A percentile compares a stretch with the other conserved stretches of the same genome.
phyloP scores from a whole-genome alignment of 805 yeast genomes.

The Saturnispora gosingensis region DNA sequence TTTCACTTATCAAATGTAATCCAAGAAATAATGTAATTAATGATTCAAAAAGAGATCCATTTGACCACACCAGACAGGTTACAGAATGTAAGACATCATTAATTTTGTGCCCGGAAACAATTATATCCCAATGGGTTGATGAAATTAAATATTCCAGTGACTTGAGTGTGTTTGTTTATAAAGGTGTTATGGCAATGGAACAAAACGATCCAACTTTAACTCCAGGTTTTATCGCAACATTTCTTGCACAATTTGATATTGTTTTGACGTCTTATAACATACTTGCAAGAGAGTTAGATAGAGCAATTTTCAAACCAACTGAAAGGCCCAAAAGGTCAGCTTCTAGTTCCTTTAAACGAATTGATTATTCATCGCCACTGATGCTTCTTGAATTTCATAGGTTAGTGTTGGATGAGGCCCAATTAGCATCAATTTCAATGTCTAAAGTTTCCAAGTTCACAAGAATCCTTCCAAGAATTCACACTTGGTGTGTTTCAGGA shows the following conservation, averaged over 20 bases:
- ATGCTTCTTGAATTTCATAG: slow-evolving; percentile 82
- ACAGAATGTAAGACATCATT: slow-evolving; percentile 59
- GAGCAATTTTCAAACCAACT: slow-evolving; percentile 63
- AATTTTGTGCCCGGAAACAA: slow-evolving; percentile 79
- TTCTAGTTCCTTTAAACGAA: slow-evolving; percentile 23
- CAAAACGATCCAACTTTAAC: slow-evolving; percentile 14
- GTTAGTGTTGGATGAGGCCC: slow-evolving; percentile 87
- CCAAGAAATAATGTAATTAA: slow-evolving; percentile 33
- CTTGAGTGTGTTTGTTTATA: slow-evolving; percentile 53
- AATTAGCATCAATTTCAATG: slow-evolving; percentile 70
- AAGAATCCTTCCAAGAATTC: slow-evolving; percentile 67
- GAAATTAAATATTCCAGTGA: slow-evolving; percentile 53
- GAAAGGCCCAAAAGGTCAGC: slow-evolving; percentile 38
- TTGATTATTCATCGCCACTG: slow-evolving; percentile 71
- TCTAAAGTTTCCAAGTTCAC: slow-evolving; percentile 78
- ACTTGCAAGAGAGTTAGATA: slow-evolving; percentile 66
- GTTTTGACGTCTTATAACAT: slow-evolving; percentile 72
- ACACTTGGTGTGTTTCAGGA: slow-evolving; percentile 97
- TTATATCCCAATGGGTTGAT: slow-evolving; percentile 75
- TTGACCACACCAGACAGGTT: slow-evolving; percentile 35
- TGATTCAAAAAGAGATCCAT: slow-evolving; percentile 28
- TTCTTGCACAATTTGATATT: slow-evolving; percentile 56
- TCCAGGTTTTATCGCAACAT: slow-evolving; percentile 37
- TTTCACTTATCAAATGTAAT: slow-evolving; percentile 55
- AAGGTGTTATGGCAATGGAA: slow-evolving; percentile 40